Evolutionary conservation across 2,329 filamentous ascomycete genomes (phyloP).

Genomic region (Tolypocladium guangdongense): DNA sequence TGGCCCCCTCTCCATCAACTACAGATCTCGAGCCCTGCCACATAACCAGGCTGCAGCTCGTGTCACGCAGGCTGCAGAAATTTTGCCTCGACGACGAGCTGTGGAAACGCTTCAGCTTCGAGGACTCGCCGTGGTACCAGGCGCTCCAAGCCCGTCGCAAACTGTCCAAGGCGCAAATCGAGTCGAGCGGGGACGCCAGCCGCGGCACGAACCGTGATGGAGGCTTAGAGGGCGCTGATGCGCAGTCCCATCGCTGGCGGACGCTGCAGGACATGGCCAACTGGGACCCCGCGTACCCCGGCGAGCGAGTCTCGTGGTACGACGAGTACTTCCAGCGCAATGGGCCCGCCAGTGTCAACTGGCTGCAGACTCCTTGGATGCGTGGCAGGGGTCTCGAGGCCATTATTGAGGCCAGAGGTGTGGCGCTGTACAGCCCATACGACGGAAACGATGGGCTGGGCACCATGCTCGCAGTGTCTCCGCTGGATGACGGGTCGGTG

Average conservation of each 20-base stretch:
- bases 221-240: background rate
- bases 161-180: constrained; percentile 18
- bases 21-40: constrained; percentile 25
- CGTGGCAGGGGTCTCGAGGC: constrained; percentile 30
- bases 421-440: constrained; percentile 52
- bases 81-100: constrained; percentile 64
- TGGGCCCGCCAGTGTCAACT: constrained; percentile 61
- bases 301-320: constrained; percentile 72
- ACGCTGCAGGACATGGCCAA: constrained; percentile 52
- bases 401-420: constrained; percentile 57
- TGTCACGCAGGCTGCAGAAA: constrained; percentile 53
- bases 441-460: constrained; percentile 34
- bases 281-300: constrained; percentile 71
- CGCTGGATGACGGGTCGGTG: constrained; percentile 79
- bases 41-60: constrained; percentile 55
- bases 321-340: constrained; percentile 78
- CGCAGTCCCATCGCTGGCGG: constrained; percentile 7
- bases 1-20: background rate
- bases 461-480: constrained; percentile 53
- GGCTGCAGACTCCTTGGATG: constrained; percentile 56
- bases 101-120: constrained; percentile 69
- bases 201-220: background rate
- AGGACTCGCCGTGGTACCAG: constrained; percentile 54
- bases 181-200: background rate
- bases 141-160: constrained; percentile 35